phyloP scores from a whole-genome alignment of 306 rosid genomes.

The Pyrus pyrifolia region DNA sequence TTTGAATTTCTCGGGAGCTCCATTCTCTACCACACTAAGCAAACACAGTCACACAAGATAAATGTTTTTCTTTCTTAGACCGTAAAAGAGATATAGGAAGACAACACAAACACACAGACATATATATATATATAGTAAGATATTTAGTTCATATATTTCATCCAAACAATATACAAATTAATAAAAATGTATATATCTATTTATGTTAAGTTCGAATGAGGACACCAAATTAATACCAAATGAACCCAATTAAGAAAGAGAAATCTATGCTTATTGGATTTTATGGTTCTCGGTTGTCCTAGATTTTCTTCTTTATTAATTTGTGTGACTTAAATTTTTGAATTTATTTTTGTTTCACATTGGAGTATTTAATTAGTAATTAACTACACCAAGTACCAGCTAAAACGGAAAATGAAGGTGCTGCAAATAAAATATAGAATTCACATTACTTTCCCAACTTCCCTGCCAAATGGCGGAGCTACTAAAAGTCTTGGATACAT shows the following conservation, averaged over 20 bases:
- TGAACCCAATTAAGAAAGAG: background rate
- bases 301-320: background rate
- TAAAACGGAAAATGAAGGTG: background rate
- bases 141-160: background rate
- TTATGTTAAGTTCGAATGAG: background rate
- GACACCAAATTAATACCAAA: background rate
- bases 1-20: constrained; percentile 9
- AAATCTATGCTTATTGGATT: background rate
- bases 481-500: background rate
- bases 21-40: constrained; percentile 16
- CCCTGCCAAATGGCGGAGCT: background rate
- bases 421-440: background rate
- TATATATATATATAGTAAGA: no score
- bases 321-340: background rate
- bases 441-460: background rate
- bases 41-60: background rate
- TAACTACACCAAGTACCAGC: background rate
- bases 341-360: background rate
- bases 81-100: background rate
- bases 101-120: background rate
- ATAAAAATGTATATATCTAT: background rate
- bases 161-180: background rate
- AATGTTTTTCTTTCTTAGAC: background rate
- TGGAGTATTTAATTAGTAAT: background rate
- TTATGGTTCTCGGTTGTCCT: background rate